Evolutionary conservation across 1,284 basidiomycete species (phyloP).

Genomic region (Agroathelia rolfsii): DNA sequence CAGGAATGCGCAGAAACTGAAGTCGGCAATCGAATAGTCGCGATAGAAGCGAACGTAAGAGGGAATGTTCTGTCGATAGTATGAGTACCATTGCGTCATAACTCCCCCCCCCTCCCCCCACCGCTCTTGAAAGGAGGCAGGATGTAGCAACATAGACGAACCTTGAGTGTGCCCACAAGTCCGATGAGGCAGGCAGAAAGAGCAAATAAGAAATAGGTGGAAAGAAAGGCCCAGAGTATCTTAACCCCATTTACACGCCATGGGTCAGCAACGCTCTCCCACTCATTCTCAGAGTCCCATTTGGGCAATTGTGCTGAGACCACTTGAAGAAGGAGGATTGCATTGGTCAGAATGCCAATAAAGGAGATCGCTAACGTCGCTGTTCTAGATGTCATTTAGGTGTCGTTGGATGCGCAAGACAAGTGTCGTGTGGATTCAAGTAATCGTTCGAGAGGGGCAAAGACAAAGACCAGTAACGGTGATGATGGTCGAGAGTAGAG

Average conservation of each 20-base stretch:
- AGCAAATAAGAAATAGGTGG: slow-evolving; percentile 54
- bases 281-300: slow-evolving; percentile 63
- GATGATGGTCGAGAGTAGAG: no score
- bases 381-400: slow-evolving; percentile 29
- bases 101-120: neutral
- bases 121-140: neutral
- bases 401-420: no score
- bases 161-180: slow-evolving; percentile 58
- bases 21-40: slow-evolving; percentile 67
- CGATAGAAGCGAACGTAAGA: slow-evolving; percentile 52
- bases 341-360: slow-evolving; percentile 45
- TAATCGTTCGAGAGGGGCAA: no score
- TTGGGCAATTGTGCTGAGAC: slow-evolving; percentile 44
- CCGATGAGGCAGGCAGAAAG: slow-evolving; percentile 52
- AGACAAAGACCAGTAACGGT: no score
- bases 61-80: slow-evolving; percentile 33
- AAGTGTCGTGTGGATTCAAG: no score
- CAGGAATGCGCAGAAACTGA: slow-evolving; percentile 51
- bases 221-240: slow-evolving; percentile 55
- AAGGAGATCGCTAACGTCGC: slow-evolving; percentile 46
- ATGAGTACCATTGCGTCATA: slow-evolving; percentile 4
- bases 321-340: slow-evolving; percentile 43
- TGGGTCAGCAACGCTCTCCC: slow-evolving; percentile 52
- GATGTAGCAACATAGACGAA: slow-evolving; percentile 18
- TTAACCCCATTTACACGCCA: slow-evolving; percentile 53